These are phyloP conservation scores for Cronartium ribicola DNA, from an alignment of 1,284 basidiomycete species.

Conservation along the genomic window DNA sequence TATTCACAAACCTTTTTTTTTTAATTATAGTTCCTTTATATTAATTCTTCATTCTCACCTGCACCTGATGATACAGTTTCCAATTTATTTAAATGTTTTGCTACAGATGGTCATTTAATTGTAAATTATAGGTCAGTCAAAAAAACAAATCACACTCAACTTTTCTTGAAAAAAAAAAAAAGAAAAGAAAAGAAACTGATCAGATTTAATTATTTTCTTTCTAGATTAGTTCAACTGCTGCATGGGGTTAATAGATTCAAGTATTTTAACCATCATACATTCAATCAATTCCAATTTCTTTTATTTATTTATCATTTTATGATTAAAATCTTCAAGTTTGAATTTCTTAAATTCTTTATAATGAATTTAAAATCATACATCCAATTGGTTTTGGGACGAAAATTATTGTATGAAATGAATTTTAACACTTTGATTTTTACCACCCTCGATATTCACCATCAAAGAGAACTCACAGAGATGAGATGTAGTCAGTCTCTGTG, in stretches of 20 bases:
- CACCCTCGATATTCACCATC: too few relatives aligned
- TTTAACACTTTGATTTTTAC: too few relatives aligned
- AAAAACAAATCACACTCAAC: background rate
- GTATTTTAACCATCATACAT: background rate
- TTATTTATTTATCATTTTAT: too few relatives aligned
- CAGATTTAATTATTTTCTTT: background rate
- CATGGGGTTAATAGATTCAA: slow-evolving; percentile 60
- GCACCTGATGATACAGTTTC: slow-evolving; percentile 88
- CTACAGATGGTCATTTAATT: slow-evolving; percentile 86
- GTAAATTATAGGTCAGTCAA: slow-evolving; percentile 83
- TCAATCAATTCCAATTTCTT: too few relatives aligned
- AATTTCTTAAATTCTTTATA: too few relatives aligned
- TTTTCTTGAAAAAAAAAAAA: slow-evolving; percentile 11
- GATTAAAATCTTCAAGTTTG: too few relatives aligned
- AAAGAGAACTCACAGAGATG: too few relatives aligned
- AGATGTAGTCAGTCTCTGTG: too few relatives aligned
- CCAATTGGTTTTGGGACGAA: too few relatives aligned
- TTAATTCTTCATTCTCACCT: slow-evolving; percentile 93
- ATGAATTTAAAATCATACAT: too few relatives aligned
- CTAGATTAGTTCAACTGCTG: slow-evolving; percentile 61
- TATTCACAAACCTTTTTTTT: background rate
- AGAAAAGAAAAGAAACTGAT: background rate
- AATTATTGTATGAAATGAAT: too few relatives aligned
- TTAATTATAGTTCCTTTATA: slow-evolving; percentile 78
- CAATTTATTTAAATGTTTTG: slow-evolving; percentile 78